Evolutionary conservation across 306 rosid genomes (phyloP), one percentile per base, ranked within the genome.

Genomic region (Castanea mollissima): DNA sequence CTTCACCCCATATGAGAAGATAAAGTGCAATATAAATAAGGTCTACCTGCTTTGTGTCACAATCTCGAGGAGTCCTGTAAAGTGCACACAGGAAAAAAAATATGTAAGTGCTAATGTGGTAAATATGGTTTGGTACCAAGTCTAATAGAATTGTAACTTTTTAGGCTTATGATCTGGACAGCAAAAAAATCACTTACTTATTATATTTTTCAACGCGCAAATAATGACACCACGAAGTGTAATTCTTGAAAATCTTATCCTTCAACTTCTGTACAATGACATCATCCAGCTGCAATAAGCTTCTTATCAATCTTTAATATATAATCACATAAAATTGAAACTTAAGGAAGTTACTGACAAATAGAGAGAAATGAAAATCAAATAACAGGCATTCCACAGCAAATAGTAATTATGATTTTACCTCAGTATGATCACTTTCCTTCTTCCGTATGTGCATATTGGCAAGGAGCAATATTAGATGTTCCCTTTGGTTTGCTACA

Each of bases 1-100:
- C 99, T 90, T 96, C 99, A 51, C 99, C 99, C 99, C 99, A 96
- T 77, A 96, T 91, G 79, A 96, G 98, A 88, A 96, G 89, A 90
- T 93, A 92, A 78, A 96, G 99, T 46, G 89, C 96, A 70, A 91
- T 89, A 85, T 88, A 93, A 67, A 96, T 88, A 63, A 96, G 92
- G 55, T 88, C 84, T 84, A 93, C 46, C 75, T 90, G 97, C 82
- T 90, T 89, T 55, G 14, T 77, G 83, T 86, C 79, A 68, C 63
- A 72, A 59, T 58, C 78, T 44, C 6, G 86, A 21, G 88, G 92
- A 83, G 71, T 85, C 85, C 99, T 96, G 82, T 35, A 67, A 74
- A 51, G 70, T 44, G 59, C 25, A 69, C 77, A 74, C 10, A 46
- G 4, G 70, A 56, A 46, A 84, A 69, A 71, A 76, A 77, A 71